These are phyloP conservation scores for Ceriops zippeliana DNA, from an alignment of 345 rosid genomes.

Conservation along the genomic window DNA sequence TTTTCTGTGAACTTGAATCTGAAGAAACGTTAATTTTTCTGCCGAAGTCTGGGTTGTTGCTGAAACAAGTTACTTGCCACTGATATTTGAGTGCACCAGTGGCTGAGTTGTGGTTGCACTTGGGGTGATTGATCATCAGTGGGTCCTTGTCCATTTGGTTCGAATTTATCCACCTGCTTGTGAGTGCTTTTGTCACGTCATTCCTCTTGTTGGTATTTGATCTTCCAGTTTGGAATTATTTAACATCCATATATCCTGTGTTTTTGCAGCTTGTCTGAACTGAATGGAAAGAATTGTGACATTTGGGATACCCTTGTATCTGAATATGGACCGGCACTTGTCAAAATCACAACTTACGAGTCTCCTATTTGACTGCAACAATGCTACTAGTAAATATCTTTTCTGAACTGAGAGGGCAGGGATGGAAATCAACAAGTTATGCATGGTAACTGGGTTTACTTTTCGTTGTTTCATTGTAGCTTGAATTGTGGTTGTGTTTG, in stretches of 20 bases:
- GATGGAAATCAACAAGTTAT: too few relatives aligned
- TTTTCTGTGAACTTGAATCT: background rate
- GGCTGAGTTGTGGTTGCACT: background rate
- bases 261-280: background rate
- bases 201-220: background rate
- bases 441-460: too few relatives aligned
- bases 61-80: background rate
- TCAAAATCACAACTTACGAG: too few relatives aligned
- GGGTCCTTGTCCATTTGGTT: background rate
- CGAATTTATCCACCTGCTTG: background rate
- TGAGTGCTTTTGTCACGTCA: background rate
- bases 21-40: background rate
- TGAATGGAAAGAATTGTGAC: background rate
- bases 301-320: background rate
- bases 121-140: slow-evolving; percentile 3
- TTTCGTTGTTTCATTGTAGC: too few relatives aligned
- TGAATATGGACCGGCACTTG: background rate
- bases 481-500: too few relatives aligned
- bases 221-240: background rate
- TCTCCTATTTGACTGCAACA: too few relatives aligned
- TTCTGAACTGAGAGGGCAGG: too few relatives aligned
- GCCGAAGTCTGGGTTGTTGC: background rate
- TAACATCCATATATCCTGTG: background rate
- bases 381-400: too few relatives aligned
- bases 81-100: background rate